Conservation (phyloP, 139 green algal species). For the Microglena sp. region DNA sequence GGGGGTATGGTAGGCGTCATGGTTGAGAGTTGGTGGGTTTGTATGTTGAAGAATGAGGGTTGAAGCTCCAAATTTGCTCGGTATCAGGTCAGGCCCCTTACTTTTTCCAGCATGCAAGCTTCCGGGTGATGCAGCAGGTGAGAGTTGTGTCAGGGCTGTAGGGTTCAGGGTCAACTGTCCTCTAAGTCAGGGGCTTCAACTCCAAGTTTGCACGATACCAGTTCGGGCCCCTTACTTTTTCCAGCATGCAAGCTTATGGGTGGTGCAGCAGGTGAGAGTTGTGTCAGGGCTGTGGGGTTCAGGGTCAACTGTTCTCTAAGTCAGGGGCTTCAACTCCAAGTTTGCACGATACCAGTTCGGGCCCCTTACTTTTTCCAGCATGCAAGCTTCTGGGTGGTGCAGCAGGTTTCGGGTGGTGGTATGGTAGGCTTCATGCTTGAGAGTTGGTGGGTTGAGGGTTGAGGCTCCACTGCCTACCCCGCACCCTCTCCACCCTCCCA, state of each 20-base stretch:
- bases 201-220: conserved; percentile 68
- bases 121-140: conserved; percentile 33
- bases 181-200: too few species aligned
- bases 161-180: too few species aligned
- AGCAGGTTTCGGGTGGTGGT: conserved; percentile 4
- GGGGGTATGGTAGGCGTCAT: too few species aligned
- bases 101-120: conserved; percentile 68
- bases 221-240: conserved; percentile 76
- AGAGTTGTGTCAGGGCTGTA: conserved; percentile 3
- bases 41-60: too few species aligned
- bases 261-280: conserved; percentile 19
- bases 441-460: too few species aligned
- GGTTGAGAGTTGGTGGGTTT: too few species aligned
- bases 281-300: too few species aligned
- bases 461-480: too few species aligned
- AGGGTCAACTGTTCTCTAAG: too few species aligned
- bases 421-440: too few species aligned
- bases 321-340: conserved; percentile 44
- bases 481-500: too few species aligned
- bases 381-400: conserved; percentile 46
- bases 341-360: conserved; percentile 75
- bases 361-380: conserved; percentile 73
- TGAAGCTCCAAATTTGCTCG: conserved; percentile 59
- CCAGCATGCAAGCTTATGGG: conserved; percentile 54
- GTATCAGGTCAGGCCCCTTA: conserved; percentile 73